Base-by-base conservation (phyloP, 139 green algal genomes). In the Chlorella ohadii region DNA sequence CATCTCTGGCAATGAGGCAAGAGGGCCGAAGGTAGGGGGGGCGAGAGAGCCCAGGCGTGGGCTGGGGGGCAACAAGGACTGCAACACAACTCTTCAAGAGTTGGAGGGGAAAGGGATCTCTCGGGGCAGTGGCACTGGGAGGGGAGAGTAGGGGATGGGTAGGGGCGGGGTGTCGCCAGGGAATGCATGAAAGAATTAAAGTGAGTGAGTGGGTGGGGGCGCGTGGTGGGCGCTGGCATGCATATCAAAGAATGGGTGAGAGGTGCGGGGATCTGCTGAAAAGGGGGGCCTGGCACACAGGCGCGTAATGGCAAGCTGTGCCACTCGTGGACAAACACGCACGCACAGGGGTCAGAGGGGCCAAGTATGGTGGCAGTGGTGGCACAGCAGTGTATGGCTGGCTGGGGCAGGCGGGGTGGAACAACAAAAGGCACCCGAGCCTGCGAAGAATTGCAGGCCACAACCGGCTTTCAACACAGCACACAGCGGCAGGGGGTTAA, bases 181-280 rank as follows among this genome's bases (percentile, higher is more conserved):
- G 51, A 22, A 59, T 59, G 51, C 15, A 59, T 56, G 39, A 77
- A 77, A 77, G 39, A 77, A 77, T 77, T n/a, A 77, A 77, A 77
- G 70, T 47, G 70, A 23, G 25, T 36, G 63, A 68, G 63, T 13
- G 63, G 63, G 28, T 36, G 31, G 39, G 44, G 70, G 31, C 31
- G 65, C 13, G 65, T 16, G 65, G 65, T 19, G 27, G 63, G 59
- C 59, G 59, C 59, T 33, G 19, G 63, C 15, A 20, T 17, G 34
- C n/a, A 27, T 71, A 16, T 19, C 7, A 71, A 71, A 34, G 31
- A 41, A 41, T 34, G 34, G 31, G n/a, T n/a, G 39, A 34, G 31
- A 25, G 33, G 28, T n/a, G 13, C 11, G 4, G 64, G 64, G n/a
- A 71, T 28, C 12, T 34, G 63, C 27, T 68, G 64, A 16, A 17